These are phyloP conservation scores for Kodamaea fungicola DNA, from an alignment of 1,139 yeast genomes.

Conservation along the genomic window DNA sequence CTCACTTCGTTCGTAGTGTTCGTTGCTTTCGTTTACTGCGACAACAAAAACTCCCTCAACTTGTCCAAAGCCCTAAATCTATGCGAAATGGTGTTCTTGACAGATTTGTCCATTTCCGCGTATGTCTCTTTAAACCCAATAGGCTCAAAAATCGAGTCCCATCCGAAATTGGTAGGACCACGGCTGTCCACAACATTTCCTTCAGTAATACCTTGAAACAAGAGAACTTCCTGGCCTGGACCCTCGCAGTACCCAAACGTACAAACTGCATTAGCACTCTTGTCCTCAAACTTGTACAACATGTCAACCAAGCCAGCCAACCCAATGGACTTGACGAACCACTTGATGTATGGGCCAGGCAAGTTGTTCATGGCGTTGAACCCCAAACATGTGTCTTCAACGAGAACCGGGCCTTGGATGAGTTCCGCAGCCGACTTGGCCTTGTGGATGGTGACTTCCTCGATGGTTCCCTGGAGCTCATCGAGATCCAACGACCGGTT, in stretches of 20 bases:
- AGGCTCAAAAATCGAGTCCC: conserved; percentile 92
- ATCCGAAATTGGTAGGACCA: conserved; percentile 84
- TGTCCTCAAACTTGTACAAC: conserved; percentile 77
- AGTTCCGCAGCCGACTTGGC: conserved; percentile 70
- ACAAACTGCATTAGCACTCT: conserved; percentile 83
- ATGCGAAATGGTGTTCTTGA: conserved; percentile 82
- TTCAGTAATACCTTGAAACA: conserved; percentile 81
- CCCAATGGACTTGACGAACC: conserved; percentile 80
- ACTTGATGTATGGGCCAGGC: conserved; percentile 91
- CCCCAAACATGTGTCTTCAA: conserved; percentile 91
- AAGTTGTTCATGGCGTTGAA: conserved; percentile 74
- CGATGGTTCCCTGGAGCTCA: conserved; percentile 87
- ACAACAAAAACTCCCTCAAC: conserved; percentile 54
- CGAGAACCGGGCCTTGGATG: conserved; percentile 72
- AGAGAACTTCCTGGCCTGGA: conserved; percentile 63
- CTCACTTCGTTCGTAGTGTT: too few relatives aligned
- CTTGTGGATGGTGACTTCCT: conserved; percentile 78
- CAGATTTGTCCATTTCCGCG: conserved; percentile 82
- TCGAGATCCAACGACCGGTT: conserved; percentile 74
- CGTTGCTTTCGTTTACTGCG: background rate
- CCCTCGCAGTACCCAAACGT: conserved; percentile 91
- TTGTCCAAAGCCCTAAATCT: conserved; percentile 78
- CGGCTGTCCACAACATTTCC: conserved; percentile 78
- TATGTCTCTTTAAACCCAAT: conserved; percentile 66
- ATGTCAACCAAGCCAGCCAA: conserved; percentile 70